Evolutionary conservation across 371 early-diverging fungal species (phyloP).

Genomic region (Blakeslea trispora): DNA sequence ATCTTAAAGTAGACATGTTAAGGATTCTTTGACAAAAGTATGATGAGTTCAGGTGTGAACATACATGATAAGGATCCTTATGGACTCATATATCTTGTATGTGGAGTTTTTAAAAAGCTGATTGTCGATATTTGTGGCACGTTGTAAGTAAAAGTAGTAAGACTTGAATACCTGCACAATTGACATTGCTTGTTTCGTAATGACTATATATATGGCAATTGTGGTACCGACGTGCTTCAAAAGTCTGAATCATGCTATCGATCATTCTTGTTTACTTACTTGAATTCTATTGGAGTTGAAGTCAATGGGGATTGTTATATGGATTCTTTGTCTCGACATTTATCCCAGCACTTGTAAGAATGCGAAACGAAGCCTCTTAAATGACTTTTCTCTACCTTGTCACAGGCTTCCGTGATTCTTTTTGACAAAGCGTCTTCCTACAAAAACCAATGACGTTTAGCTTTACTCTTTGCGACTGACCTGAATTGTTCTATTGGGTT

Average conservation of each 20-base stretch:
- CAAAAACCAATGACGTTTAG: slow-evolving; percentile 11
- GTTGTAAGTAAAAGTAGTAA: slow-evolving; percentile 31
- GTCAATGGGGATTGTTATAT: too few species aligned
- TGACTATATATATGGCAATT: slow-evolving; percentile 26
- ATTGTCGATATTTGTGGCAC: slow-evolving; percentile 26
- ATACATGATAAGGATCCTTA: too few species aligned
- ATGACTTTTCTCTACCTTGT: not conserved
- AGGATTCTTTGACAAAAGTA: too few species aligned
- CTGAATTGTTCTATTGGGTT: too few species aligned
- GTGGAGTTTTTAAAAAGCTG: too few species aligned
- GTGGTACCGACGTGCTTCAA: slow-evolving; percentile 15
- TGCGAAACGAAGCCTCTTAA: too few species aligned
- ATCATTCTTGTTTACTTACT: slow-evolving; percentile 25
- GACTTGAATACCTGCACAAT: slow-evolving; percentile 25
- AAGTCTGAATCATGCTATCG: slow-evolving; percentile 31
- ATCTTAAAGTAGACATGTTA: too few species aligned
- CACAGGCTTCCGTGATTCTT: slow-evolving; percentile 4
- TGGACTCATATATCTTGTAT: too few species aligned
- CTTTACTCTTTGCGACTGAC: slow-evolving; percentile 13
- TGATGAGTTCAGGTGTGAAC: too few species aligned
- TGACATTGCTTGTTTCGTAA: slow-evolving; percentile 21
- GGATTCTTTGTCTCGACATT: too few species aligned
- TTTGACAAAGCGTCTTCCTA: slow-evolving; percentile 4
- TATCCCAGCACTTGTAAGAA: too few species aligned
- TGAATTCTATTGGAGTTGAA: too few species aligned